Evolutionary conservation across 2,329 filamentous ascomycete species (phyloP).

Genomic region (Microsporum ferrugineum): DNA sequence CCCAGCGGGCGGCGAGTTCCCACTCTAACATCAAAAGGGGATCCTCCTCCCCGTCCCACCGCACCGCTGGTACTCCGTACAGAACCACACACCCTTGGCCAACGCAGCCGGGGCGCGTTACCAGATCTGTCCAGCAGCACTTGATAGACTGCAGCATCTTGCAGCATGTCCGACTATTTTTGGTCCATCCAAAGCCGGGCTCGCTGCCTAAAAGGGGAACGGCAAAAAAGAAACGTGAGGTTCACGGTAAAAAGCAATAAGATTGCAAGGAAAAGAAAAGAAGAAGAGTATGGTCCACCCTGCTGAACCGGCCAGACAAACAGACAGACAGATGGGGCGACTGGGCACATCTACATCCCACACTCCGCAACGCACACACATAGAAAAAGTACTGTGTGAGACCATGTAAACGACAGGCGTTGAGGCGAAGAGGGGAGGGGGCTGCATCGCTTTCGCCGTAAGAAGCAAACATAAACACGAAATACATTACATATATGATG

Average conservation of each 20-base stretch:
- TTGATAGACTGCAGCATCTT: slow-evolving; percentile 4
- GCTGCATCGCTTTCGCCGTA: not conserved
- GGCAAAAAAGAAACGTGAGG: slow-evolving; percentile 2
- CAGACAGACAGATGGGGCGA: not conserved
- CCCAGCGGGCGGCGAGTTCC: not conserved
- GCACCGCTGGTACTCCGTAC: not conserved
- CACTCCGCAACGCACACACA: not conserved
- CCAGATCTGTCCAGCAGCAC: slow-evolving; percentile 2
- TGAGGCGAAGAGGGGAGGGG: not conserved
- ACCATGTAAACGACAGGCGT: slow-evolving; percentile 1
- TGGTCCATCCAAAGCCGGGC: slow-evolving; percentile 3
- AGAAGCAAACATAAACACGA: slow-evolving; percentile 2
- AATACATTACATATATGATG: not conserved
- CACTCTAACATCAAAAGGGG: slow-evolving; percentile 1
- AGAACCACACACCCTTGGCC: not conserved
- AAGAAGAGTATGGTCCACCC: slow-evolving; percentile 1
- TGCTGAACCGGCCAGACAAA: slow-evolving; percentile 1
- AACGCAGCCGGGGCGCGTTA: slow-evolving; percentile 2
- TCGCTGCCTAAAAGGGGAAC: slow-evolving; percentile 2
- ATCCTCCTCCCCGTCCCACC: slow-evolving; percentile 3
- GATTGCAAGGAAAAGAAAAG: not conserved
- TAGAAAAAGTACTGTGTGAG: not conserved
- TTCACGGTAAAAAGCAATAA: slow-evolving; percentile 6
- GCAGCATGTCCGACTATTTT: slow-evolving; percentile 2
- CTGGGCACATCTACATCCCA: not conserved